Conservation (phyloP, 2,329 filamentous ascomycete species). For the Neofusicoccum ribis region DNA sequence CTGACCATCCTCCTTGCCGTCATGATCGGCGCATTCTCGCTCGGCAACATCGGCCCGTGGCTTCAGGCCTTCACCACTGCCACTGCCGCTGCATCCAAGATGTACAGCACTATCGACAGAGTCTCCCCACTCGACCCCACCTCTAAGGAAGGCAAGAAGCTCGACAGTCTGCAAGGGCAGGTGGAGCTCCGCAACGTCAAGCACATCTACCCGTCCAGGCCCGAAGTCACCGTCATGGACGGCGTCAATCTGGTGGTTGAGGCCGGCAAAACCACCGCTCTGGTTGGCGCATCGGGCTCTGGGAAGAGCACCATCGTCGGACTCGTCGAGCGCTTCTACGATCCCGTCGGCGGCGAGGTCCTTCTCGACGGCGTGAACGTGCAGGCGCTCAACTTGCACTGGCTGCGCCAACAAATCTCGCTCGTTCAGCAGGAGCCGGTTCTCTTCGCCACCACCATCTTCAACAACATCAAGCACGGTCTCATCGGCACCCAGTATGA, state of each 20-base stretch:
- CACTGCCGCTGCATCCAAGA: slow-evolving; percentile 72
- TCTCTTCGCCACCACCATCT: slow-evolving; percentile 82
- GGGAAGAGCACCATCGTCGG: slow-evolving; percentile 92
- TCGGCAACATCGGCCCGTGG: slow-evolving; percentile 53
- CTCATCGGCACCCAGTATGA: slow-evolving; percentile 78
- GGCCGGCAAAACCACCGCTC: slow-evolving; percentile 82
- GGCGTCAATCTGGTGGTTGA: slow-evolving; percentile 74
- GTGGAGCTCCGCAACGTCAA: slow-evolving; percentile 78
- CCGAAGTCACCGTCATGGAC: slow-evolving; percentile 84
- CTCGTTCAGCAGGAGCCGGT: slow-evolving; percentile 88
- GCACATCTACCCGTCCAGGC: slow-evolving; percentile 88
- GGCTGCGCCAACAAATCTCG: slow-evolving; percentile 85
- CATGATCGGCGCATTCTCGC: slow-evolving; percentile 88
- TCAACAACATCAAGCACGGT: slow-evolving; percentile 81
- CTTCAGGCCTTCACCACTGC: slow-evolving; percentile 25
- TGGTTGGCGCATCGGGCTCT: slow-evolving; percentile 87
- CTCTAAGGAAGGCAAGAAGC: slow-evolving; percentile 63
- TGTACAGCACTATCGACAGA: slow-evolving; percentile 91
- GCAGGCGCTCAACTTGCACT: slow-evolving; percentile 74
- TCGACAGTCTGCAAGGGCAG: slow-evolving; percentile 69
- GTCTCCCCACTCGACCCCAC: slow-evolving; percentile 77
- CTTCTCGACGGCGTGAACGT: slow-evolving; percentile 81
- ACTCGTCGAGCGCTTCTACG: slow-evolving; percentile 86
- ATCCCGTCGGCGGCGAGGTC: slow-evolving; percentile 75
- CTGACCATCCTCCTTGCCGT: slow-evolving; percentile 86